phyloP scores from a whole-genome alignment of 257 asterid genomes.

The Leptodermis oblonga region DNA sequence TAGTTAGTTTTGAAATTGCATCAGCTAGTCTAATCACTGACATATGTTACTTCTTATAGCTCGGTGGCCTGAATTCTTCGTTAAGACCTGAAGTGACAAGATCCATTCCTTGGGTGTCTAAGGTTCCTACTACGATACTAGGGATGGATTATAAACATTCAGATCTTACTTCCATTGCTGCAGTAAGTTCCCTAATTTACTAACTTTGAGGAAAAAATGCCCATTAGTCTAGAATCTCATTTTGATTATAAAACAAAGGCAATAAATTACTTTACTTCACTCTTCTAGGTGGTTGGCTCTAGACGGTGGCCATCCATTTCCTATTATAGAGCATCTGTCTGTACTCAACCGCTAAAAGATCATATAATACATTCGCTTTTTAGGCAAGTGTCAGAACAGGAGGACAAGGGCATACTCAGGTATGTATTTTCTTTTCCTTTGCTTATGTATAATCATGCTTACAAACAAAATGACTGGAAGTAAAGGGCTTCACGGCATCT shows the following conservation, averaged over 20 bases:
- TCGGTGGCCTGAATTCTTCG: slow-evolving; percentile 43
- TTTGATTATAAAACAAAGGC: too few relatives aligned
- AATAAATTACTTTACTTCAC: neutral
- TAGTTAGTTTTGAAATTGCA: neutral
- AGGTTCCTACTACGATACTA: slow-evolving; percentile 42
- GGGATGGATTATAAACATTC: slow-evolving; percentile 37
- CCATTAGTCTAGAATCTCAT: neutral
- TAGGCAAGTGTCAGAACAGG: slow-evolving; percentile 32
- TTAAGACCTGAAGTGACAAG: slow-evolving; percentile 30
- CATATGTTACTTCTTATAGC: slow-evolving; percentile 19
- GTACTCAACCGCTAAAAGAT: slow-evolving; percentile 33
- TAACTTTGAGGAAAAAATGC: neutral
- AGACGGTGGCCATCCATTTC: slow-evolving; percentile 55
- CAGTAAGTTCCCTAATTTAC: slow-evolving; percentile 29
- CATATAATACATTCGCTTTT: slow-evolving; percentile 41
- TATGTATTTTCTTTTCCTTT: neutral
- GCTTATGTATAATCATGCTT: neutral
- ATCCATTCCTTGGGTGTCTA: slow-evolving; percentile 33
- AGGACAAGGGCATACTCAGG: slow-evolving; percentile 47
- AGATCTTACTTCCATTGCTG: slow-evolving; percentile 42
- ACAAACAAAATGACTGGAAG: too few relatives aligned
- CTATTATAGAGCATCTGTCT: slow-evolving; percentile 37
- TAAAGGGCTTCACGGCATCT: too few relatives aligned
- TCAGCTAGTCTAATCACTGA: neutral
- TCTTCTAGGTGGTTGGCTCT: slow-evolving; percentile 48